These are phyloP conservation scores for Conticribra guillardii DNA, from an alignment of 108 stramenopile species.

Conservation along the genomic window DNA sequence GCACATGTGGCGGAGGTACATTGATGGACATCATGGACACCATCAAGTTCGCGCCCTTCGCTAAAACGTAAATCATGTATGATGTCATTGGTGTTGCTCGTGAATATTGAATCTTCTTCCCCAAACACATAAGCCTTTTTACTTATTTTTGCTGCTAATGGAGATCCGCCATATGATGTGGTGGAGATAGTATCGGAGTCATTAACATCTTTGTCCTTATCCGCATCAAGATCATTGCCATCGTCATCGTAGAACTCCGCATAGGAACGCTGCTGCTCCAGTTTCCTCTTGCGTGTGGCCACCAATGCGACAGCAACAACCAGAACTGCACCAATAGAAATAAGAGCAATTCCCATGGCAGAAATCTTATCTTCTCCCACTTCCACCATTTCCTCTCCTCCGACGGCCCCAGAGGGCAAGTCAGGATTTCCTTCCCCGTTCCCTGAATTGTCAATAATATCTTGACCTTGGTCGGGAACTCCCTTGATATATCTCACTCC, in stretches of 20 bases:
- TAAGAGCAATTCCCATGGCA: conserved; percentile 6
- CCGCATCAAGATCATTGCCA: conserved; percentile 32
- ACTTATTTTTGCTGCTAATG: not conserved
- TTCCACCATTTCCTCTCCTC: not conserved
- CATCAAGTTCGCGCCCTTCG: conserved; percentile 3
- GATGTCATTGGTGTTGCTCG: not conserved
- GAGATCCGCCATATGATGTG: not conserved
- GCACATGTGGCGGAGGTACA: not conserved
- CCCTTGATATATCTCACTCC: conserved; percentile 35
- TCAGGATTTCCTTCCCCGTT: conserved; percentile 2
- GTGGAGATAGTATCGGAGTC: conserved; percentile 4
- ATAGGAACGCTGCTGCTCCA: conserved; percentile 9
- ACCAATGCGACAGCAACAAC: conserved; percentile 18
- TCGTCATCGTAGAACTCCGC: conserved; percentile 32
- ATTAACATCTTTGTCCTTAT: conserved; percentile 1
- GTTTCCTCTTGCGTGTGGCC: conserved; percentile 4
- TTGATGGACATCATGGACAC: not conserved
- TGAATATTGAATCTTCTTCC: conserved; percentile 28
- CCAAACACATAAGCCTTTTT: not conserved
- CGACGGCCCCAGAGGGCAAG: not conserved
- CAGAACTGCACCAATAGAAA: conserved; percentile 12
- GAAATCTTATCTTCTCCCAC: not conserved
- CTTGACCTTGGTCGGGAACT: conserved; percentile 17
- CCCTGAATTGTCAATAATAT: conserved; percentile 1
- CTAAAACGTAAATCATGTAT: not conserved